Conservation (phyloP, 164 flowering plant genomes). For the Chloranthus sessilifolius region DNA sequence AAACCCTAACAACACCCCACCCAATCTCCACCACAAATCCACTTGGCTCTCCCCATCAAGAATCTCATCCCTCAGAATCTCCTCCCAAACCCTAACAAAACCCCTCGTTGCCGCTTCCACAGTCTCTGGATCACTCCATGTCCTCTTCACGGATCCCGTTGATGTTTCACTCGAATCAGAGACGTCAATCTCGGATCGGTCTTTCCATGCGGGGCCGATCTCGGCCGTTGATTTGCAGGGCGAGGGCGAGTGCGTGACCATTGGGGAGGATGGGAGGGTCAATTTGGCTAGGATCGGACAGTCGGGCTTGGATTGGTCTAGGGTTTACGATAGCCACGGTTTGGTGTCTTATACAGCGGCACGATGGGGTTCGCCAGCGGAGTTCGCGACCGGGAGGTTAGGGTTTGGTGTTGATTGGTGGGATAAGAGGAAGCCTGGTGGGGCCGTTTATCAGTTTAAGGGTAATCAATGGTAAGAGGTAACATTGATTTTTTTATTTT, state of each 20-base stretch:
- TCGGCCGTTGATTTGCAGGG: conserved; percentile 52
- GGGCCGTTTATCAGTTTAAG: conserved; percentile 60
- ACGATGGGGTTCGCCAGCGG: conserved; percentile 78
- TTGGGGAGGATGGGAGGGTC: conserved; percentile 82
- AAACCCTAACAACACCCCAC: conserved; percentile 2
- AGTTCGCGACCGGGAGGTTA: conserved; percentile 81
- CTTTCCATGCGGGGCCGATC: conserved; percentile 47
- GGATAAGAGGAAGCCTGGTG: conserved; percentile 84
- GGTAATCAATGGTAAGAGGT: conserved; percentile 56
- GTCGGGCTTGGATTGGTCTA: conserved; percentile 20
- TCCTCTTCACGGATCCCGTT: conserved; percentile 29
- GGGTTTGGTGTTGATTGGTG: conserved; percentile 89
- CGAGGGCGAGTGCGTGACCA: conserved; percentile 59
- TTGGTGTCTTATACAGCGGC: conserved; percentile 64
- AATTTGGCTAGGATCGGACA: conserved; percentile 48
- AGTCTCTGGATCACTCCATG: conserved; percentile 47
- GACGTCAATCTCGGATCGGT: conserved; percentile 29
- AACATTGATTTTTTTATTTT: too few relatives aligned
- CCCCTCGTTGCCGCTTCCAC: conserved; percentile 70
- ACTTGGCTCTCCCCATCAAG: conserved; percentile 40
- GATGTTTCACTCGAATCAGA: conserved; percentile 28
- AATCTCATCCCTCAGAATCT: conserved; percentile 49
- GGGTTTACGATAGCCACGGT: conserved; percentile 64
- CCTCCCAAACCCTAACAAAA: conserved; percentile 28
- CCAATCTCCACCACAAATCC: conserved; percentile 29